phyloP scores from a whole-genome alignment of 1,139 yeast genomes.

The Taphrina wiesneri region DNA sequence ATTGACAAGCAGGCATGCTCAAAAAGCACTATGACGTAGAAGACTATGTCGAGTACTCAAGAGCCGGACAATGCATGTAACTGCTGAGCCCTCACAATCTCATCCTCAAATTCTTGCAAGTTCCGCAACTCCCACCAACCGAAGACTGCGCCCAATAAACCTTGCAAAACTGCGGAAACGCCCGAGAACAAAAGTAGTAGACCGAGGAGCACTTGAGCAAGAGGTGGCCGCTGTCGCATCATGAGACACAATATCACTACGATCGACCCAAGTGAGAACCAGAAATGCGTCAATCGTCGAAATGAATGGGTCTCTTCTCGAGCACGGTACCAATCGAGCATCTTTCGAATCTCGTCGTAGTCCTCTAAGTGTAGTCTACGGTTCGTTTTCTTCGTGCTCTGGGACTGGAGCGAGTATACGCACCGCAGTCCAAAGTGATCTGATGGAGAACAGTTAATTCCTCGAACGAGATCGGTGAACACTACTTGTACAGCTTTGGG shows the following conservation, averaged over 20 bases:
- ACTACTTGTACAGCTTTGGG: slow-evolving; percentile 69
- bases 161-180: slow-evolving; percentile 70
- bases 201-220: slow-evolving; percentile 50
- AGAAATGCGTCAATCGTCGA: slow-evolving; percentile 69
- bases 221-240: slow-evolving; percentile 53
- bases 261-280: slow-evolving; percentile 55
- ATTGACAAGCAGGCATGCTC: too few species aligned
- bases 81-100: slow-evolving; percentile 1
- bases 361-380: slow-evolving; percentile 16
- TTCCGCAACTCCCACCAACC: slow-evolving; percentile 79
- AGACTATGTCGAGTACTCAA: not conserved
- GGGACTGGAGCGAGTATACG: slow-evolving; percentile 38
- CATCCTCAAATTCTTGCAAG: slow-evolving; percentile 55
- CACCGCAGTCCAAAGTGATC: slow-evolving; percentile 76
- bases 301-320: slow-evolving; percentile 61
- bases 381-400: slow-evolving; percentile 21
- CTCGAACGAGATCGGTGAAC: slow-evolving; percentile 41
- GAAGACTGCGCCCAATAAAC: slow-evolving; percentile 74
- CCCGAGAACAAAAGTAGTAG: slow-evolving; percentile 56
- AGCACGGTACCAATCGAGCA: slow-evolving; percentile 58
- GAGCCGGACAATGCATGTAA: not conserved
- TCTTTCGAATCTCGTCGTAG: slow-evolving; percentile 58
- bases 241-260: slow-evolving; percentile 59
- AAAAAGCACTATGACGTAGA: too few species aligned
- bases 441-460: slow-evolving; percentile 66